A percentile compares a stretch with the other conserved stretches of the same genome.
phyloP scores from a whole-genome alignment of 441 rosid genomes.

The Codiaeum variegatum region DNA sequence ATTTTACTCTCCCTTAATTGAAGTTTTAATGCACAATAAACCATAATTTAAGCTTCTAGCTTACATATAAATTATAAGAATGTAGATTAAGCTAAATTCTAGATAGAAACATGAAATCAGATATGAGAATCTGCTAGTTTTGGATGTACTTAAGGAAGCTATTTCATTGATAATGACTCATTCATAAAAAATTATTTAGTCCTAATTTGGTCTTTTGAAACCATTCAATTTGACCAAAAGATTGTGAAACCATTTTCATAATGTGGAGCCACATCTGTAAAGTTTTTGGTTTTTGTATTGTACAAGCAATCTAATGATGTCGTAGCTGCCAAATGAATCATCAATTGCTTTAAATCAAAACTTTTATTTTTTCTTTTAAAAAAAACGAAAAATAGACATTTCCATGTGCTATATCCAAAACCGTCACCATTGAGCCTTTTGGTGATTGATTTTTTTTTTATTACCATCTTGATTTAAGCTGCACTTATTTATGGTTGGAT shows the following conservation, averaged over 20 bases:
- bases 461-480: too few species aligned
- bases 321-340: neutral
- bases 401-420: neutral
- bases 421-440: neutral
- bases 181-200: neutral
- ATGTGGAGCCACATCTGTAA: constrained; percentile 8
- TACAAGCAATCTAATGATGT: constrained; percentile 3
- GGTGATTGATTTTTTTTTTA: too few species aligned
- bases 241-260: neutral
- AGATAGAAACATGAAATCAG: neutral
- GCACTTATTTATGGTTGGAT: too few species aligned
- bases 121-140: constrained; percentile 11
- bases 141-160: constrained; percentile 10
- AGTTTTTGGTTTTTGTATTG: neutral
- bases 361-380: too few species aligned
- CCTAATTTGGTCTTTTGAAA: neutral
- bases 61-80: neutral
- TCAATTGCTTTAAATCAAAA: neutral
- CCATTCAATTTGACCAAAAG: constrained; percentile 18
- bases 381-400: neutral
- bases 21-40: neutral
- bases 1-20: neutral
- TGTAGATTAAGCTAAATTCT: neutral
- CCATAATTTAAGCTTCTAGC: neutral
- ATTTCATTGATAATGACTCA: constrained; percentile 20